These are phyloP conservation scores for Calocera viscosa DNA, from an alignment of 768 basidiomycete genomes.

Conservation along the genomic window DNA sequence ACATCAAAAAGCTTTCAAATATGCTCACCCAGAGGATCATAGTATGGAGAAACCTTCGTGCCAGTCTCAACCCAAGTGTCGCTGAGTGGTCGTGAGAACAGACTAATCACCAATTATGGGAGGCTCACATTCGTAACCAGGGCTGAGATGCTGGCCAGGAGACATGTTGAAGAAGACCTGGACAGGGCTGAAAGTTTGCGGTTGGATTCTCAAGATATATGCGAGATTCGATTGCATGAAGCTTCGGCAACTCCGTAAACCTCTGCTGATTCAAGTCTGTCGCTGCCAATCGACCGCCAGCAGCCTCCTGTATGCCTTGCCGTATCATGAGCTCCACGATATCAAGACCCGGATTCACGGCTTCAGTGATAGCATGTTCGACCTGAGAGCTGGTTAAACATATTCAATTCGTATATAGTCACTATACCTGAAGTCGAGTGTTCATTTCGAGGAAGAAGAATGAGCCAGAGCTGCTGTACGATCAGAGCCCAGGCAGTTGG, in stretches of 20 bases:
- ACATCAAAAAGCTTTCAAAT: background rate
- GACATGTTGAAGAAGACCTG: constrained; percentile 51
- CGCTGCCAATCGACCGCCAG: constrained; percentile 13
- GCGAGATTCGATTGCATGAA: constrained; percentile 44
- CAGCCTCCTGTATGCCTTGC: constrained; percentile 37
- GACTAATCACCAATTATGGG: constrained; percentile 10
- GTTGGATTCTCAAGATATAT: constrained; percentile 53
- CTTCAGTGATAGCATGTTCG: constrained; percentile 56
- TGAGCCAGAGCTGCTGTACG: constrained; percentile 26
- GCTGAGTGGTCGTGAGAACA: background rate
- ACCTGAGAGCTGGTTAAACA: constrained; percentile 31
- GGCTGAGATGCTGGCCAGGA: constrained; percentile 27
- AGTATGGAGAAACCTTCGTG: constrained; percentile 39
- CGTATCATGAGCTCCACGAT: constrained; percentile 53
- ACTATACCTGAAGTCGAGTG: constrained; percentile 43
- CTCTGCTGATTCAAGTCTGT: constrained; percentile 30
- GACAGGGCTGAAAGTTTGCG: constrained; percentile 43
- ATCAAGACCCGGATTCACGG: constrained; percentile 43
- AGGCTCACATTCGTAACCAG: constrained; percentile 48
- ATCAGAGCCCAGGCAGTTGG: background rate
- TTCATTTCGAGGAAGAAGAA: constrained; percentile 69
- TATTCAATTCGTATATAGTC: background rate
- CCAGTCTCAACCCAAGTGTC: constrained; percentile 35
- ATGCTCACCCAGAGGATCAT: constrained; percentile 35
- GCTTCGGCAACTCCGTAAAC: constrained; percentile 25